A percentile compares a stretch with the other conserved stretches of the same genome.
phyloP scores from a whole-genome alignment of 2,329 filamentous ascomycete genomes.

The Exophiala sideris region DNA sequence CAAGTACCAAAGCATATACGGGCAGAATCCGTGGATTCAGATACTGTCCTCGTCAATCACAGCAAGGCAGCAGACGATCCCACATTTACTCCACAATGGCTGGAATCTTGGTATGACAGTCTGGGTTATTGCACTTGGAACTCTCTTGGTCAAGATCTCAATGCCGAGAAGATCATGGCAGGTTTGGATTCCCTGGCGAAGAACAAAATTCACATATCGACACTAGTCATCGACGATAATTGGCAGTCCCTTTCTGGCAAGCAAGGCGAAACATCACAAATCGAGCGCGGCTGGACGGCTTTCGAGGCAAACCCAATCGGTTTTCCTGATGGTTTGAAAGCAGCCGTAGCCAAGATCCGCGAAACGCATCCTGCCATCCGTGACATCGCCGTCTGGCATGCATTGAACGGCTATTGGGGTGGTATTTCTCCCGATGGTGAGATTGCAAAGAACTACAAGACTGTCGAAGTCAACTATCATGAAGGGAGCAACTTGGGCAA shows the following conservation, averaged over 20 bases:
- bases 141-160: conserved; percentile 76
- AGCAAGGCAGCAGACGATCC: conserved; percentile 44
- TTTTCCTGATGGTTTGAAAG: conserved; percentile 77
- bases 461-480: conserved; percentile 55
- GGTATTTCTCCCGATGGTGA: conserved; percentile 71
- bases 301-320: conserved; percentile 80
- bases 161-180: conserved; percentile 71
- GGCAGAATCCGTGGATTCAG: conserved; percentile 27
- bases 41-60: conserved; percentile 31
- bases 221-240: conserved; percentile 93
- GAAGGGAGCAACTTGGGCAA: conserved; percentile 49
- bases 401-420: conserved; percentile 84
- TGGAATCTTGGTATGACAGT: conserved; percentile 87
- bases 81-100: conserved; percentile 53
- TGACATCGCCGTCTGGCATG: conserved; percentile 92
- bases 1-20: conserved; percentile 20
- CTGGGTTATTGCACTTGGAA: conserved; percentile 98
- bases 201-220: conserved; percentile 73
- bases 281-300: conserved; percentile 62
- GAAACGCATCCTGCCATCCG: conserved; percentile 67
- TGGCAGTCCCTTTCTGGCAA: conserved; percentile 74
- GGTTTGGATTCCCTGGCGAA: conserved; percentile 70
- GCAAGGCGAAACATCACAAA: conserved; percentile 49
- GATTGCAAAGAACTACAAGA: conserved; percentile 76
- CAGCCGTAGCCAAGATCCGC: conserved; percentile 67